These are phyloP conservation scores for Trypanosoma cruzi DNA, from an alignment of 208 protist species.

Conservation along the genomic window DNA sequence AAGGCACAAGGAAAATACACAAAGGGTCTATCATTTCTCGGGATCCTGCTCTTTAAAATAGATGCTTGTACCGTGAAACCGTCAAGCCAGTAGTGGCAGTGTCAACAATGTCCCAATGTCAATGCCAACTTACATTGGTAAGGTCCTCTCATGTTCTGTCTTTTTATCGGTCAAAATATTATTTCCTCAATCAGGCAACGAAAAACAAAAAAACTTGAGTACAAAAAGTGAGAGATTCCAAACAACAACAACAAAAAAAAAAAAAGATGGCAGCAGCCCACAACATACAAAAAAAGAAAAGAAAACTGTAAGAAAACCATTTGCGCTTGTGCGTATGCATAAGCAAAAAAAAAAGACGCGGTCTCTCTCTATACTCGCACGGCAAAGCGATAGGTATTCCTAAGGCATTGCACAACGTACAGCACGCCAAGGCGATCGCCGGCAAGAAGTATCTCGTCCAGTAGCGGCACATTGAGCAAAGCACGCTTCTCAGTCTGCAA, in stretches of 20 bases:
- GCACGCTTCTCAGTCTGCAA: slow-evolving; percentile 49
- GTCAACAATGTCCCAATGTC: slow-evolving; percentile 73
- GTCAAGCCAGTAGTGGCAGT: slow-evolving; percentile 50
- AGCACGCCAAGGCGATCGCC: slow-evolving; percentile 49
- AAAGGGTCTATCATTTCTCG: slow-evolving; percentile 54
- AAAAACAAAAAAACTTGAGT: slow-evolving; percentile 13
- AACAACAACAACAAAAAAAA: slow-evolving; percentile 4
- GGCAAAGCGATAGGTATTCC: slow-evolving; percentile 31
- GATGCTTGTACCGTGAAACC: slow-evolving; percentile 57
- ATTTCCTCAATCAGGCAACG: not conserved
- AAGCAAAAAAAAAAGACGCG: not conserved
- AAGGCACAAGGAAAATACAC: too few relatives aligned
- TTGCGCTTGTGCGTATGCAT: not conserved
- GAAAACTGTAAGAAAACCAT: slow-evolving; percentile 20
- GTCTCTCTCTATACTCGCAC: slow-evolving; percentile 5
- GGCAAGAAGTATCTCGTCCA: slow-evolving; percentile 59
- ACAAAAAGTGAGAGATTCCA: slow-evolving; percentile 9
- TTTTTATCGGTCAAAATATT: not conserved
- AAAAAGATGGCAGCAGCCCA: not conserved
- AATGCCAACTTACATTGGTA: slow-evolving; percentile 66
- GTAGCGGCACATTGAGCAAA: slow-evolving; percentile 33
- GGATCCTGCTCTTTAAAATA: slow-evolving; percentile 82
- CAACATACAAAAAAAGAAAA: slow-evolving; percentile 8
- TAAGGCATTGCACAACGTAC: slow-evolving; percentile 40
- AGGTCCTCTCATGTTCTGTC: not conserved